A percentile compares a stretch with the other conserved stretches of the same genome.
Evolutionary conservation across 495 filamentous ascomycete species (phyloP).

Genomic region (Penicillium silybi): DNA sequence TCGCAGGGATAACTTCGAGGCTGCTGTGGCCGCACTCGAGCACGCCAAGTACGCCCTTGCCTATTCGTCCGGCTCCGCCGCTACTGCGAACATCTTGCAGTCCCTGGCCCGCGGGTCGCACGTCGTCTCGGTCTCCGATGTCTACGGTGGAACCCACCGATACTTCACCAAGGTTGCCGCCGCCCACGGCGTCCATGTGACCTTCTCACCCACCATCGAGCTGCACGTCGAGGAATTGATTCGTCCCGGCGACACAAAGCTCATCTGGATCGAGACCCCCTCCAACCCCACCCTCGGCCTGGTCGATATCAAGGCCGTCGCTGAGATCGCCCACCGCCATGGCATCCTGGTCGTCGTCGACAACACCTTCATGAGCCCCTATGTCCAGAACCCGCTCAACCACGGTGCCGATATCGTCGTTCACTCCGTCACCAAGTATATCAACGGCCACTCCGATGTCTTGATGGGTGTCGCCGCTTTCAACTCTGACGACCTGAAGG

Average conservation of each 20-base stretch:
- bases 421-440: slow-evolving; percentile 99
- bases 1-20: slow-evolving; percentile 78
- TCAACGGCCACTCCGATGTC: slow-evolving; percentile 97
- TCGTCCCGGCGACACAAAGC: slow-evolving; percentile 74
- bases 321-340: slow-evolving; percentile 75
- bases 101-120: slow-evolving; percentile 89
- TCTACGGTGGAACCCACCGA: slow-evolving; percentile 95
- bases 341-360: slow-evolving; percentile 95
- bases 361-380: slow-evolving; percentile 96
- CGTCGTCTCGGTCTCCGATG: slow-evolving; percentile 91
- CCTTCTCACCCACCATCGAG: slow-evolving; percentile 90
- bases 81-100: slow-evolving; percentile 89
- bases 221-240: slow-evolving; percentile 79
- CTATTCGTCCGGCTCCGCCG: slow-evolving; percentile 91
- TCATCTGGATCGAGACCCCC: slow-evolving; percentile 96
- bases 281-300: slow-evolving; percentile 90
- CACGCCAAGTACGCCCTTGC: slow-evolving; percentile 89
- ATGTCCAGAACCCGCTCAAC: slow-evolving; percentile 91
- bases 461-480: slow-evolving; percentile 97
- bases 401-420: slow-evolving; percentile 97
- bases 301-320: slow-evolving; percentile 86
- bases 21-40: slow-evolving; percentile 85
- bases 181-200: slow-evolving; percentile 90
- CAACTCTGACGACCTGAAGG: slow-evolving; percentile 74
- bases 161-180: slow-evolving; percentile 98